A percentile compares a stretch with the other conserved stretches of the same genome.
Conservation (phyloP, 257 asterid genomes). For the Nyctanthes arbortristis region DNA sequence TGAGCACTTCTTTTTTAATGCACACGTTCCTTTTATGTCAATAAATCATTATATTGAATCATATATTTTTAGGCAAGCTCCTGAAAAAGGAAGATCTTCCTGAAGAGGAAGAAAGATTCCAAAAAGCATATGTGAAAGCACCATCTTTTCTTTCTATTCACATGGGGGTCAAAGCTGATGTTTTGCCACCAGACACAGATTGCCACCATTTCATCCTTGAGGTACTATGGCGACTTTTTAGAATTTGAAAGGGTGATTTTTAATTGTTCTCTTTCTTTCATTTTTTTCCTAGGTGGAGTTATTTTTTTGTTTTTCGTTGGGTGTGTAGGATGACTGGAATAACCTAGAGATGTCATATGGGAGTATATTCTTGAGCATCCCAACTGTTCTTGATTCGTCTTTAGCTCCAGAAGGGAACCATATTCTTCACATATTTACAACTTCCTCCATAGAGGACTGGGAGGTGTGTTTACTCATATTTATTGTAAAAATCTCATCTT, state of each 20-base stretch:
- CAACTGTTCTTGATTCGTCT: slow-evolving; percentile 85
- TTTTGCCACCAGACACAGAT: slow-evolving; percentile 83
- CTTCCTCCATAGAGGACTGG: slow-evolving; percentile 93
- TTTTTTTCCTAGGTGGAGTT: slow-evolving; percentile 17
- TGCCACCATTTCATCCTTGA: slow-evolving; percentile 96
- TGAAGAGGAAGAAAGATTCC: slow-evolving; percentile 87
- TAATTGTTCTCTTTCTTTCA: too few species aligned
- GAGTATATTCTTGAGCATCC: slow-evolving; percentile 96
- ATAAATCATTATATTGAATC: slow-evolving; percentile 7
- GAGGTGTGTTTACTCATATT: slow-evolving; percentile 51
- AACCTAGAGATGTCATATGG: slow-evolving; percentile 79
- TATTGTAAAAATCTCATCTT: slow-evolving; percentile 18
- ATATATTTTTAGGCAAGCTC: slow-evolving; percentile 66
- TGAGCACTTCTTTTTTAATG: slow-evolving; percentile 12
- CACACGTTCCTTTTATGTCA: slow-evolving; percentile 2
- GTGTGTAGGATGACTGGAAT: slow-evolving; percentile 75
- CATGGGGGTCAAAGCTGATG: slow-evolving; percentile 85
- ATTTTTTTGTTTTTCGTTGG: slow-evolving; percentile 18
- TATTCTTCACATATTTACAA: slow-evolving; percentile 92
- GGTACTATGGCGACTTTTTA: slow-evolving; percentile 41
- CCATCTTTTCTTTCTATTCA: slow-evolving; percentile 97
- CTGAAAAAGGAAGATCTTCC: slow-evolving; percentile 74
- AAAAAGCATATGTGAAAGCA: slow-evolving; percentile 89
- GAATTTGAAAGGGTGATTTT: not conserved
- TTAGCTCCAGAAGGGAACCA: slow-evolving; percentile 95